phyloP scores from a whole-genome alignment of 495 filamentous ascomycete species.

The Lasiosphaeria ovina region DNA sequence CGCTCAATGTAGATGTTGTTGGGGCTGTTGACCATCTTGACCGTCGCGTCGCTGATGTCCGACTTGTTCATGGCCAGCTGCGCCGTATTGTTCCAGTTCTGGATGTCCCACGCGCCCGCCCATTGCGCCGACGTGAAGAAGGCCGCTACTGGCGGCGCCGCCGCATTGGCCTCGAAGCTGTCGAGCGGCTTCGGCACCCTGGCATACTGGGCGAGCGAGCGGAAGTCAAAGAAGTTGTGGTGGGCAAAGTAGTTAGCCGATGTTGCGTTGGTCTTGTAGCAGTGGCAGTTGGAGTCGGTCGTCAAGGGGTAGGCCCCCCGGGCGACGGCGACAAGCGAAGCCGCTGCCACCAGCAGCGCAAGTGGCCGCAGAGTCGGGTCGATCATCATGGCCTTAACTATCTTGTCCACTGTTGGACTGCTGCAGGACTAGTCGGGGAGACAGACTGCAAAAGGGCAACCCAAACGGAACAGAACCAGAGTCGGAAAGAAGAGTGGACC shows the following conservation, averaged over 20 bases:
- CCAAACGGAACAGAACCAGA: neutral
- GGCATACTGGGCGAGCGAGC: constrained; percentile 43
- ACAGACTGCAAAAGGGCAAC: neutral
- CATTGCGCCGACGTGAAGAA: constrained; percentile 41
- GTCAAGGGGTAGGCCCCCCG: constrained; percentile 35
- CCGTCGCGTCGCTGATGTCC: constrained; percentile 38
- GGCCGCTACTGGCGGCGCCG: constrained; percentile 32
- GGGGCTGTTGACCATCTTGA: constrained; percentile 59
- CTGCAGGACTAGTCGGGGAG: neutral
- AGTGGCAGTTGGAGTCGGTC: constrained; percentile 46
- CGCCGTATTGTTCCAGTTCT: constrained; percentile 54
- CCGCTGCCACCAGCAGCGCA: constrained; percentile 19
- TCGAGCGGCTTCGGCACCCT: constrained; percentile 21
- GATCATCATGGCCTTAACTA: constrained; percentile 7
- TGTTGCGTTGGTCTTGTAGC: constrained; percentile 47
- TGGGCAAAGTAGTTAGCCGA: constrained; percentile 57
- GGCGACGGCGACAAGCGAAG: constrained; percentile 14
- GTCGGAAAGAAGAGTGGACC: neutral
- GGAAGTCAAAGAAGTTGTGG: constrained; percentile 68
- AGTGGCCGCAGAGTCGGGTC: constrained; percentile 10
- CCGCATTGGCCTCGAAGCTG: constrained; percentile 27
- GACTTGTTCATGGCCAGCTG: constrained; percentile 25
- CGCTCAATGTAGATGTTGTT: constrained; percentile 63
- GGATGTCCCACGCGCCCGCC: constrained; percentile 56
- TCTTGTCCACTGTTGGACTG: neutral